Conservation (phyloP, 78 protist species). For the Monosiga brevicollis region DNA sequence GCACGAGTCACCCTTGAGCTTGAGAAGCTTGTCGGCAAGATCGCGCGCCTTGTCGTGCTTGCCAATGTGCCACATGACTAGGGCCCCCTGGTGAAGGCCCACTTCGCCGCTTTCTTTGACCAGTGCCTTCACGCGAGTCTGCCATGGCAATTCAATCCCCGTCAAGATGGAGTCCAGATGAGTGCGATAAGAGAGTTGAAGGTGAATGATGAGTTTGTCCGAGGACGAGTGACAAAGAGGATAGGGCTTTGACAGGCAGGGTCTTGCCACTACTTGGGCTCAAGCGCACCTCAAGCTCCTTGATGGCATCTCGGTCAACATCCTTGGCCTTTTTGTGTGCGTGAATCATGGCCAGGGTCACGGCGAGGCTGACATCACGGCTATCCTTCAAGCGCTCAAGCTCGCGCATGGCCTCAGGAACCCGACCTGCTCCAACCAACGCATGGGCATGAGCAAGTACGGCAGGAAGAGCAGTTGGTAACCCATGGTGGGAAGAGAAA, state of each 20-base stretch:
- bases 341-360: neutral
- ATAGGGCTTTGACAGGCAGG: too few relatives aligned
- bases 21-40: neutral
- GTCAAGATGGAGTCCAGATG: too few relatives aligned
- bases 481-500: neutral
- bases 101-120: slow-evolving; percentile 2
- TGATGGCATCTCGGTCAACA: neutral
- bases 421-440: neutral
- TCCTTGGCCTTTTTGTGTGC: neutral
- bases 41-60: slow-evolving; percentile 1
- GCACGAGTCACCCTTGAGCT: neutral
- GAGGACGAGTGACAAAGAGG: neutral
- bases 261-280: too few relatives aligned
- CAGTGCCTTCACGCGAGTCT: neutral
- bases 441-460: neutral
- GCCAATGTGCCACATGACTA: neutral
- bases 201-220: neutral
- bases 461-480: neutral
- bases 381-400: neutral
- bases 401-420: neutral
- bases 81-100: neutral
- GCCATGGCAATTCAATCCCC: too few relatives aligned
- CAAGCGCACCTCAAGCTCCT: neutral
- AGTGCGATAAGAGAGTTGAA: neutral
- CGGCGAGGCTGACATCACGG: neutral